Conservation (phyloP, 2,329 filamentous ascomycete species). For the Colletotrichum chrysophilum region DNA sequence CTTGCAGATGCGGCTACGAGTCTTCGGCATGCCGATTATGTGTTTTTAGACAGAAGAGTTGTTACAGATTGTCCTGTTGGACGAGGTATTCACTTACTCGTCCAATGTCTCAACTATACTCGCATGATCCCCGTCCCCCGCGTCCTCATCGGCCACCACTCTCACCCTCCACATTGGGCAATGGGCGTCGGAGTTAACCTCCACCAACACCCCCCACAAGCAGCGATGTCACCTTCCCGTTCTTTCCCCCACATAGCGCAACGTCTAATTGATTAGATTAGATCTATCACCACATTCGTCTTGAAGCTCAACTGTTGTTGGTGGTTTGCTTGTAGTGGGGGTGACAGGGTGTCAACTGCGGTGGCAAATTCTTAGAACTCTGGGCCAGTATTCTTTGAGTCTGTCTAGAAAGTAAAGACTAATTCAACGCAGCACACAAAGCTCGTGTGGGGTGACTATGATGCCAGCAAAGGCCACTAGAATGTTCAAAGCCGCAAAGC, state of each 20-base stretch:
- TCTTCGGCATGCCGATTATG: neutral
- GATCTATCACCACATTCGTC: neutral
- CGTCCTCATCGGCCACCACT: neutral
- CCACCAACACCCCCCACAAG: slow-evolving; percentile 6
- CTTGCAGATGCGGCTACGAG: neutral
- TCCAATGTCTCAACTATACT: neutral
- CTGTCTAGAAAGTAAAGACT: neutral
- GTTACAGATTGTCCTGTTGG: neutral
- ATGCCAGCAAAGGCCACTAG: neutral
- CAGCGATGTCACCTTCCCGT: neutral
- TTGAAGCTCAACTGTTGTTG: neutral
- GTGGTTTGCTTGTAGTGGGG: neutral
- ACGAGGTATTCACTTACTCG: neutral
- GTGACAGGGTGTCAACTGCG: neutral
- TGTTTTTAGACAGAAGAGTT: neutral
- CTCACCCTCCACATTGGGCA: neutral
- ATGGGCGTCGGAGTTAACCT: neutral
- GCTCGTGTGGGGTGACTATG: neutral
- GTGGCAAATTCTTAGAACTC: neutral
- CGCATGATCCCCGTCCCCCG: neutral
- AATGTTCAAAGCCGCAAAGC: neutral
- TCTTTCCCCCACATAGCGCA: neutral
- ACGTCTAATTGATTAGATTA: neutral
- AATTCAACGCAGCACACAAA: neutral
- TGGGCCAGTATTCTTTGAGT: neutral